These are phyloP conservation scores for Escallonia rubra DNA, from an alignment of 129 eudicot species.

Conservation along the genomic window DNA sequence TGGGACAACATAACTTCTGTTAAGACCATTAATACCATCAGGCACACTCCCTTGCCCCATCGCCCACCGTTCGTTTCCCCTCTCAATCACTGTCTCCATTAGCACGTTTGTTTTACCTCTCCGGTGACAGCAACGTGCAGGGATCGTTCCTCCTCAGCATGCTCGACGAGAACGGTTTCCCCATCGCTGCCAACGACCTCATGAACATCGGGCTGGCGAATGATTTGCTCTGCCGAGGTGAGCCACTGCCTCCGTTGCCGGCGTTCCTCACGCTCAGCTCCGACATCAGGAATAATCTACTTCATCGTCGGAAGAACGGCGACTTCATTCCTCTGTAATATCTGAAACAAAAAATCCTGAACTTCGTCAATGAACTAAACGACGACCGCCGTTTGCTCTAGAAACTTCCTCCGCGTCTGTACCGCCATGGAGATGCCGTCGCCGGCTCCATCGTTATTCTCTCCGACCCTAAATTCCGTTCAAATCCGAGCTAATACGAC, in stretches of 20 bases:
- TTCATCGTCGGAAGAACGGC: constrained; percentile 72
- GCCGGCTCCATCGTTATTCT: constrained; percentile 61
- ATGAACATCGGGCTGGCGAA: constrained; percentile 73
- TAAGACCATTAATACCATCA: too few relatives aligned
- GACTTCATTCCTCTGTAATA: constrained; percentile 72
- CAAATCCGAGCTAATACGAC: constrained; percentile 88
- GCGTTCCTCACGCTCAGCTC: constrained; percentile 53
- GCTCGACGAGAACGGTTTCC: constrained; percentile 72
- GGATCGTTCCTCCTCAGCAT: constrained; percentile 92
- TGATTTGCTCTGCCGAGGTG: constrained; percentile 63
- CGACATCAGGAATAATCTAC: constrained; percentile 45
- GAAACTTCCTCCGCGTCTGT: constrained; percentile 56
- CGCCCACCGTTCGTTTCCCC: constrained; percentile 6
- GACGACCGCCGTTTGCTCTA: constrained; percentile 88
- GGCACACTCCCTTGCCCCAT: neutral
- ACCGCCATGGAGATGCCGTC: constrained; percentile 76
- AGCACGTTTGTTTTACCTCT: constrained; percentile 60
- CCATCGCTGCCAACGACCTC: constrained; percentile 37
- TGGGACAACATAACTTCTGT: too few relatives aligned
- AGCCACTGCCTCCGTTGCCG: constrained; percentile 44
- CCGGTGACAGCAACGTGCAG: constrained; percentile 89
- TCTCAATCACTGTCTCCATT: constrained; percentile 22
- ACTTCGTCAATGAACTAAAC: constrained; percentile 63
- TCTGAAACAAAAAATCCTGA: constrained; percentile 77
- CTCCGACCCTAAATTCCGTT: constrained; percentile 80